phyloP scores from a whole-genome alignment of 2,329 filamentous ascomycete species.

The Neonectria coccinea region DNA sequence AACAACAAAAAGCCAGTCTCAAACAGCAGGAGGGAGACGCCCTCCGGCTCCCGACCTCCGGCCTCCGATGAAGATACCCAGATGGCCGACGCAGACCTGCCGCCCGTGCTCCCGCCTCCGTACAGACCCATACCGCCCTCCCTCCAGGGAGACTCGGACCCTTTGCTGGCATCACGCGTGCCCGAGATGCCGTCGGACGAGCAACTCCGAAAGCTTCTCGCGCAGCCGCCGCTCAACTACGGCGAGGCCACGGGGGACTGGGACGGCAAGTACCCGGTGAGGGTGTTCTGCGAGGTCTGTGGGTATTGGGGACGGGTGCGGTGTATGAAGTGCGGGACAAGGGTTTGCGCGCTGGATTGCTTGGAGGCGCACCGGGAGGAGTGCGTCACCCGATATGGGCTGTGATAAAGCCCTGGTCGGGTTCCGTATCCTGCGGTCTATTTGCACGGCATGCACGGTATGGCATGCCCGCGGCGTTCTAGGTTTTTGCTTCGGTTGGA shows the following conservation, averaged over 20 bases:
- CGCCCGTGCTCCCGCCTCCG: constrained; percentile 52
- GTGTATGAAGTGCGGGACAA: constrained; percentile 82
- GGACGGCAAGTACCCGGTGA: constrained; percentile 64
- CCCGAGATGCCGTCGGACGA: constrained; percentile 68
- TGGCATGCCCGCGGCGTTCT: constrained; percentile 34
- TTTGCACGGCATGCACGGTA: constrained; percentile 11
- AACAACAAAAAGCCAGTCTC: constrained; percentile 46
- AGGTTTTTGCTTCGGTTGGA: constrained; percentile 36
- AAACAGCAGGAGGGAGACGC: constrained; percentile 46
- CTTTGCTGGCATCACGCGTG: constrained; percentile 68
- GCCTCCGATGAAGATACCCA: constrained; percentile 42
- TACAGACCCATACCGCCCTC: constrained; percentile 49
- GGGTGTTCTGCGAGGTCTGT: constrained; percentile 81
- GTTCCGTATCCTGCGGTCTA: constrained; percentile 4
- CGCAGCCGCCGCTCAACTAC: constrained; percentile 75
- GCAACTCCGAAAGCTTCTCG: constrained; percentile 73
- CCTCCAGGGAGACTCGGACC: constrained; percentile 65
- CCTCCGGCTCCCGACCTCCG: constrained; percentile 34
- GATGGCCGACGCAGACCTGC: constrained; percentile 44
- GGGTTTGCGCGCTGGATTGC: constrained; percentile 82
- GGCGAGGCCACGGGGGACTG: constrained; percentile 68
- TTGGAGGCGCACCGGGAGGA: constrained; percentile 79
- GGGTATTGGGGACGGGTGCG: constrained; percentile 84
- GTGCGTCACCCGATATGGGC: constrained; percentile 73
- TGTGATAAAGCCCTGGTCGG: constrained; percentile 43